phyloP scores from a whole-genome alignment of 371 early-diverging fungal species.

The Mortierella sp. region DNA sequence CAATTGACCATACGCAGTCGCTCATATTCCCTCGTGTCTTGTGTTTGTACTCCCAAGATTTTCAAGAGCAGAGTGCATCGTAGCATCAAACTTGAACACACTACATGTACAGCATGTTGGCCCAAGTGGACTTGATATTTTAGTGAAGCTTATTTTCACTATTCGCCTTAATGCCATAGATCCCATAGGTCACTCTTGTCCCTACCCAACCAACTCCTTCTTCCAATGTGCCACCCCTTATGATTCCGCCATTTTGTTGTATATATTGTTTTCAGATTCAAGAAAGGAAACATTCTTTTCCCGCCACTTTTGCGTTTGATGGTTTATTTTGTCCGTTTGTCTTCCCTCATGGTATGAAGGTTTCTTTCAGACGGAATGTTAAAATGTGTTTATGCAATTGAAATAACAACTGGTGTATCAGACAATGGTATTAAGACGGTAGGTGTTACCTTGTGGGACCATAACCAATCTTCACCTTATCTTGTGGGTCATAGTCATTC shows the following conservation, averaged over 20 bases:
- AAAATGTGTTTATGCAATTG: not conserved
- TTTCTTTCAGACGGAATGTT: not conserved
- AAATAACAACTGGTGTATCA: not conserved
- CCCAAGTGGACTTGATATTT: too few relatives aligned
- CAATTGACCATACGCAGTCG: conserved; percentile 2
- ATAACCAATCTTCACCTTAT: not conserved
- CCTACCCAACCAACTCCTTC: not conserved
- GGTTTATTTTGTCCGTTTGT: not conserved
- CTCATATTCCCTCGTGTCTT: conserved; percentile 6
- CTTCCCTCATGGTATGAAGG: not conserved
- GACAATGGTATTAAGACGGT: not conserved
- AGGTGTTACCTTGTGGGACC: conserved; percentile 2
- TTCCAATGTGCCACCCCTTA: not conserved
- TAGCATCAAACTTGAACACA: too few relatives aligned
- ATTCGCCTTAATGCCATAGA: not conserved
- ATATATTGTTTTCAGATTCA: not conserved
- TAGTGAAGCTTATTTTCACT: not conserved
- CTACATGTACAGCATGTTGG: too few relatives aligned
- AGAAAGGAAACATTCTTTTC: conserved; percentile 14
- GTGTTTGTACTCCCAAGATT: not conserved
- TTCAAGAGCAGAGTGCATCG: not conserved
- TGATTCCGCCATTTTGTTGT: not conserved
- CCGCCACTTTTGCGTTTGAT: not conserved
- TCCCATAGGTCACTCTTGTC: not conserved
- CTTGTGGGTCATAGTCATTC: not conserved